Conservation (phyloP, 1,284 basidiomycete species). For the Ganoderma lucidum region DNA sequence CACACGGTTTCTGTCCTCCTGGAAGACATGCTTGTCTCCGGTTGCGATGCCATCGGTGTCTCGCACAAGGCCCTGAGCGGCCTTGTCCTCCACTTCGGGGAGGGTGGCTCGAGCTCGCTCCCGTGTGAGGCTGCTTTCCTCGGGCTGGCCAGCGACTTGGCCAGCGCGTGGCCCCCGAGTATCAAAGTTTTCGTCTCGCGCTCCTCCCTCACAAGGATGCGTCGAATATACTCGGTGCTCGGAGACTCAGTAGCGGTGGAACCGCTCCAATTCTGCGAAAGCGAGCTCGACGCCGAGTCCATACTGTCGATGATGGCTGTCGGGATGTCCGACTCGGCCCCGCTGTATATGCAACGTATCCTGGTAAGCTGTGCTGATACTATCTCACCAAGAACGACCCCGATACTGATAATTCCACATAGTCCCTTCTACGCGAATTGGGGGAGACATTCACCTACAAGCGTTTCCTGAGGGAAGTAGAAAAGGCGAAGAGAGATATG, state of each 20-base stretch:
- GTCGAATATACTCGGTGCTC: conserved; percentile 58
- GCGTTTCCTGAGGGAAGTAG: conserved; percentile 56
- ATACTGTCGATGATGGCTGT: conserved; percentile 76
- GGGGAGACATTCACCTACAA: conserved; percentile 55
- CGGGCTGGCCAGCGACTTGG: conserved; percentile 46
- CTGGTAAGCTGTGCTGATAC: conserved; percentile 48
- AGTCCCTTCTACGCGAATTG: conserved; percentile 54
- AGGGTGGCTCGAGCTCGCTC: conserved; percentile 61
- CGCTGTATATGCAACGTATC: conserved; percentile 71
- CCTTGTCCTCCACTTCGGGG: conserved; percentile 74
- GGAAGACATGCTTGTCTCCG: conserved; percentile 70
- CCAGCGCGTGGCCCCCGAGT: conserved; percentile 51
- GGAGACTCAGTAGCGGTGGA: conserved; percentile 57
- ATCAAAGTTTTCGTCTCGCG: conserved; percentile 70
- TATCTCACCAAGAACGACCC: background rate
- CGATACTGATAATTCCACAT: background rate
- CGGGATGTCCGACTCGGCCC: conserved; percentile 63
- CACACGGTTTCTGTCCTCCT: conserved; percentile 72
- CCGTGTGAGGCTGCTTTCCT: conserved; percentile 75
- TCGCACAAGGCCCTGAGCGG: conserved; percentile 64
- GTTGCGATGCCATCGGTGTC: conserved; percentile 54
- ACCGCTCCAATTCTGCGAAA: conserved; percentile 63
- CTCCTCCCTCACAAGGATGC: conserved; percentile 69
- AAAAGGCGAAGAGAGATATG: conserved; percentile 56
- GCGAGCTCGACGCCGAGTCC: conserved; percentile 72